These are phyloP conservation scores for Colletotrichum lupini DNA, from an alignment of 2,329 filamentous ascomycete genomes.

Conservation along the genomic window DNA sequence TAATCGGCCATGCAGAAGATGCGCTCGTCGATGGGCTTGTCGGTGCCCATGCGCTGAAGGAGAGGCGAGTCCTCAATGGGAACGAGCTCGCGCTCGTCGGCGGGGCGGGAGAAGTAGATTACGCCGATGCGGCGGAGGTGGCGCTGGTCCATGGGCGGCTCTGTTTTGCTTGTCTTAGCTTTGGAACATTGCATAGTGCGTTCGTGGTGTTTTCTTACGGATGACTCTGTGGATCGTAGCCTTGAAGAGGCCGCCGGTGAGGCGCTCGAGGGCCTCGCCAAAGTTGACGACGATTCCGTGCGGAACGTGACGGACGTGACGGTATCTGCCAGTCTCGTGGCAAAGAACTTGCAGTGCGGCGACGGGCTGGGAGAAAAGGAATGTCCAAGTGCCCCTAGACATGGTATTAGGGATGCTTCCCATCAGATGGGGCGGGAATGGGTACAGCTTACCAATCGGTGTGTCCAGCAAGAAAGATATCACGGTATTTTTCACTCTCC, in stretches of 20 bases:
- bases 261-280: constrained; percentile 45
- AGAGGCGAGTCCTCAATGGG: constrained; percentile 48
- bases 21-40: constrained; percentile 43
- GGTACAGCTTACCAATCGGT: constrained; percentile 46
- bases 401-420: background rate
- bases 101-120: constrained; percentile 53
- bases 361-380: constrained; percentile 53
- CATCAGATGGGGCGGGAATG: accelerated
- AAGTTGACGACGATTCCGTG: constrained; percentile 52
- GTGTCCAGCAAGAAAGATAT: constrained; percentile 53
- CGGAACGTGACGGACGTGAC: constrained; percentile 49
- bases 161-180: background rate
- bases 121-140: constrained; percentile 49
- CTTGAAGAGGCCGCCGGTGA: constrained; percentile 46
- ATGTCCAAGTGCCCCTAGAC: constrained; percentile 46
- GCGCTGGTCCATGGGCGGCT: constrained; percentile 48
- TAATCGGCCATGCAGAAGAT: constrained; percentile 44
- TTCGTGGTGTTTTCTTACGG: background rate
- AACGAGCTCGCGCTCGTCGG: constrained; percentile 48
- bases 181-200: background rate
- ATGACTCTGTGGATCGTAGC: constrained; percentile 45
- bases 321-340: constrained; percentile 46
- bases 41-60: constrained; percentile 42
- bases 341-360: constrained; percentile 51
- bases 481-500: constrained; percentile 49